Base-by-base conservation (phyloP, 164 flowering plant species). In the Piper longum region DNA sequence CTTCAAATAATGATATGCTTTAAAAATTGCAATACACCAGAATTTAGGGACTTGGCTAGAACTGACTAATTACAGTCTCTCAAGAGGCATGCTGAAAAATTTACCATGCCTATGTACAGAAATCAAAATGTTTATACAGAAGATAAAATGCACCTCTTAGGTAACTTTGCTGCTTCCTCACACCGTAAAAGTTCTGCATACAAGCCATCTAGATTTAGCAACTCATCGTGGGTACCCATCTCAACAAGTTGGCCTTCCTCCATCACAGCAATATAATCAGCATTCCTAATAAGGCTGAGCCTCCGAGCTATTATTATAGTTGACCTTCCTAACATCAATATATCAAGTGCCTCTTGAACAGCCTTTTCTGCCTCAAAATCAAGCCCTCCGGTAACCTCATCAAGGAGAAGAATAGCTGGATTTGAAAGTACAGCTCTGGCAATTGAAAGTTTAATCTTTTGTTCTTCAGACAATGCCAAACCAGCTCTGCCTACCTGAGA, bases 231-330 rank as follows among this genome's bases (percentile, higher is more conserved):
- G 9, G 98, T 93, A 63, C 98, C 97, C 89, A 90, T 90, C 78
- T 93, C 98, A 69, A 93, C 95, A 70, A 93, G 95, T 64, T 84
- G 98, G 48, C 98, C 98, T 69, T 93, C 98, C 78, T 93, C 98
- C 98, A 93, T 93, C 67, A 90, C 98, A 74, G 98, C 98, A 65
- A 93, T 90, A 72, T 84, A 93, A 73, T 93, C 98, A 76, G 96
- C 98, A 83, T 93, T 93, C 64, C 80, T 83, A 41, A 93, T 93
- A 17, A 93, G 88, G 75, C 97, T 83, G 66, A 93, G 91, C 65
- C 85, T 81, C 57, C 98, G 83, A 71, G 98, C 98, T 57, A 93
- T 93, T 61, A 90, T 93, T 62, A 93, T 85, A 13, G 98, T 90
- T 60, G 98, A 88, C 16, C 97, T 78, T 19, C 97, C 98, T 70